Conservation (phyloP, 495 filamentous ascomycete species). For the Aspergillus sparsus region DNA sequence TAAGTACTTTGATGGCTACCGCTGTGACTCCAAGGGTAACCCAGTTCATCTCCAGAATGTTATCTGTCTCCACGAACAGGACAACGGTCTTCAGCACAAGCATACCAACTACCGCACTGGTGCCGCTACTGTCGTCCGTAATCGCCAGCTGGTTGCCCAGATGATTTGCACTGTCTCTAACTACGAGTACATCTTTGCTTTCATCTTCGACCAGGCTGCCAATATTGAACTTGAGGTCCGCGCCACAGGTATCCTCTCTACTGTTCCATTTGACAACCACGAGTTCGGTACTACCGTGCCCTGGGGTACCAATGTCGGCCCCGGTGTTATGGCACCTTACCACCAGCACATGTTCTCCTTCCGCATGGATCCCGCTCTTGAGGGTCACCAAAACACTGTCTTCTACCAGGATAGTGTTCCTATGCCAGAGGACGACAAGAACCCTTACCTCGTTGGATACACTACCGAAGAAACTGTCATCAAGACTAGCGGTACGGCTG, state of each 20-base stretch:
- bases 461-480: constrained; percentile 62
- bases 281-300: constrained; percentile 49
- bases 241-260: constrained; percentile 85
- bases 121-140: constrained; percentile 60
- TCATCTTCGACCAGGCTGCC: constrained; percentile 82
- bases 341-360: constrained; percentile 94
- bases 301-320: constrained; percentile 86
- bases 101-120: constrained; percentile 69
- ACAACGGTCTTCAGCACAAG: constrained; percentile 67
- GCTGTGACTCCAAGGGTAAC: constrained; percentile 54
- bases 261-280: constrained; percentile 68
- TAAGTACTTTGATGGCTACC: constrained; percentile 63
- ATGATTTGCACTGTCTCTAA: constrained; percentile 79
- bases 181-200: constrained; percentile 85
- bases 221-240: constrained; percentile 81
- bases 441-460: constrained; percentile 80
- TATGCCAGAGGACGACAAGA: constrained; percentile 67
- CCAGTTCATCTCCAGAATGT: constrained; percentile 58
- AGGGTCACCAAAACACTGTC: constrained; percentile 70
- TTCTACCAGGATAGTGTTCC: constrained; percentile 72
- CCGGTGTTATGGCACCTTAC: constrained; percentile 72
- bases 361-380: constrained; percentile 80
- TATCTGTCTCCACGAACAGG: constrained; percentile 70
- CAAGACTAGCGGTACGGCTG: constrained; percentile 60
- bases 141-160: constrained; percentile 65